Evolutionary conservation across 2,329 filamentous ascomycete species (phyloP).

Genomic region (Pestalotiopsis fici): DNA sequence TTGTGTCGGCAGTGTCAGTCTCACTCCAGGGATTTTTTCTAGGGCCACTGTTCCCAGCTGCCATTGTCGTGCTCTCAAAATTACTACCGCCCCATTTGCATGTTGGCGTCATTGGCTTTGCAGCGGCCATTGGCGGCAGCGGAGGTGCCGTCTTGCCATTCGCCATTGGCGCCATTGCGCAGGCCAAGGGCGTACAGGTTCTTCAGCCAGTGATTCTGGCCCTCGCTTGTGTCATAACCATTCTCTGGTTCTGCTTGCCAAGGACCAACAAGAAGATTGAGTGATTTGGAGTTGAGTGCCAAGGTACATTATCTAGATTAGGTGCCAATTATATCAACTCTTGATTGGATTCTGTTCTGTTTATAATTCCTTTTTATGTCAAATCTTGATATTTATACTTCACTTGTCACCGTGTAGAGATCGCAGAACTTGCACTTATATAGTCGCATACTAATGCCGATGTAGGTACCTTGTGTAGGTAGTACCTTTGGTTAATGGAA

Average conservation of each 20-base stretch:
- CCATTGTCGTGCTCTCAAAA: constrained; percentile 70
- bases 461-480: no score
- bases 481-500: no score
- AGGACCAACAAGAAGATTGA: constrained; percentile 40
- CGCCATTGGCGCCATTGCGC: constrained; percentile 67
- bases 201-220: constrained; percentile 59
- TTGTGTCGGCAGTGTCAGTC: constrained; percentile 72
- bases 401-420: no score
- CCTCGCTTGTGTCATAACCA: constrained; percentile 43
- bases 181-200: constrained; percentile 54
- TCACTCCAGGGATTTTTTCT: constrained; percentile 77
- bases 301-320: no score
- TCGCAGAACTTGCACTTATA: no score
- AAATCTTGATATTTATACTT: no score
- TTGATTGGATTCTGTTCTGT: no score
- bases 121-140: constrained; percentile 71
- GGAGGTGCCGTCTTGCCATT: constrained; percentile 69
- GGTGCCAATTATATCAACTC: no score
- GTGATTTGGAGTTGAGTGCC: constrained; percentile 18
- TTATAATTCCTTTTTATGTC: no score
- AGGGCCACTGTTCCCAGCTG: constrained; percentile 75
- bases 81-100: constrained; percentile 72
- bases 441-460: no score
- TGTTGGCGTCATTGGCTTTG: constrained; percentile 76
- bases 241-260: constrained; percentile 48